Conservation (phyloP, 2,329 filamentous ascomycete species). For the Trichoderma breve region DNA sequence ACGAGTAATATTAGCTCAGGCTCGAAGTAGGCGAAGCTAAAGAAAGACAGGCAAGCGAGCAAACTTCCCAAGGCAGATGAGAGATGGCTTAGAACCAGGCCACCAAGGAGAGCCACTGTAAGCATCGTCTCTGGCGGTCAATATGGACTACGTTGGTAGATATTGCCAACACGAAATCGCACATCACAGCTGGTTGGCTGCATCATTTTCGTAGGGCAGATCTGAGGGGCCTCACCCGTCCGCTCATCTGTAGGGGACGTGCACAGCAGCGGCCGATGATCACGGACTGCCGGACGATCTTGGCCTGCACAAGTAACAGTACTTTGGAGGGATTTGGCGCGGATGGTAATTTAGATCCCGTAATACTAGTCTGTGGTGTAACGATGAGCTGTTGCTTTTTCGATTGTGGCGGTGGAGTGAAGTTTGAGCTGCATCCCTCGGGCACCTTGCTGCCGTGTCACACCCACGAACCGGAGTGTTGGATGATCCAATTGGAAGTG, state of each 20-base stretch:
- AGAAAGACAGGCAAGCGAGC: background rate
- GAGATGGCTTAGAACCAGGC: background rate
- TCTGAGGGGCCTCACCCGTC: background rate
- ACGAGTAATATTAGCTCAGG: background rate
- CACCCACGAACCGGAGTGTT: background rate
- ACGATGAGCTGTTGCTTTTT: background rate
- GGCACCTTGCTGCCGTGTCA: background rate
- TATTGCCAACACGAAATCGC: background rate
- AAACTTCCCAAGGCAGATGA: background rate
- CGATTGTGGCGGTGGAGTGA: background rate
- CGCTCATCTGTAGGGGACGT: background rate
- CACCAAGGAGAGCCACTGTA: background rate
- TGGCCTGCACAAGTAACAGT: slow-evolving; percentile 2
- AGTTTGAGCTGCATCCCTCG: background rate
- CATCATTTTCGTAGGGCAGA: background rate
- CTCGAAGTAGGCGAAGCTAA: background rate
- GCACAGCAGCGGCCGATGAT: background rate
- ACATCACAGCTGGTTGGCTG: background rate
- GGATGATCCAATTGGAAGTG: background rate
- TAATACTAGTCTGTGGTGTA: slow-evolving; percentile 1
- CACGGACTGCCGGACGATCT: slow-evolving; percentile 8
- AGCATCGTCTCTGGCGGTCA: background rate
- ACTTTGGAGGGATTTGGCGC: background rate
- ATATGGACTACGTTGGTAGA: background rate
- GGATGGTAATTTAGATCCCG: slow-evolving; percentile 13